A percentile compares a stretch with the other conserved stretches of the same genome.
Conservation (phyloP, 352 stramenopile genomes). For the Phytopythium chamaehyphon region DNA sequence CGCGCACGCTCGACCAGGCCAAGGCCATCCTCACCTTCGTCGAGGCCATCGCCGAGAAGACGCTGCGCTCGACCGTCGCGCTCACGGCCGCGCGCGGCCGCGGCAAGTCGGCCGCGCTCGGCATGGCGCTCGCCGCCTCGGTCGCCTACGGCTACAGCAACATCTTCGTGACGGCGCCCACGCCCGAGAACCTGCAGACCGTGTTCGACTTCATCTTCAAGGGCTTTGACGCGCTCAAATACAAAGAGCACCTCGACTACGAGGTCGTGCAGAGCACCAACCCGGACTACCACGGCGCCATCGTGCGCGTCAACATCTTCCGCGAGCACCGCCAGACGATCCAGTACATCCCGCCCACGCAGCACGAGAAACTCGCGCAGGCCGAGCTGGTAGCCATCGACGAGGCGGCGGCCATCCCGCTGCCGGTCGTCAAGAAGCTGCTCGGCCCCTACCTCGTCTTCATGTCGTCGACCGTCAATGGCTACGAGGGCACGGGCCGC, state of each 20-base stretch:
- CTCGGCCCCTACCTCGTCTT: conserved; percentile 97
- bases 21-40: conserved; percentile 97
- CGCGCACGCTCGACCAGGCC: conserved; percentile 94
- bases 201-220: conserved; percentile 99
- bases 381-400: conserved; percentile 98
- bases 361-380: conserved; percentile 96
- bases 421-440: conserved; percentile 96
- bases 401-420: conserved; percentile 99
- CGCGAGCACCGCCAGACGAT: conserved; percentile 96
- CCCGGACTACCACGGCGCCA: conserved; percentile 78
- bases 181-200: conserved; percentile 97
- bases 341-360: conserved; percentile 94
- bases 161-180: conserved; percentile 97
- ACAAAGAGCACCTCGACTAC: conserved; percentile 99
- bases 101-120: conserved; percentile 98
- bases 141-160: conserved; percentile 92
- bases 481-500: conserved; percentile 99
- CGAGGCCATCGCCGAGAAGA: conserved; percentile 97
- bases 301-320: conserved; percentile 98
- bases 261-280: conserved; percentile 89
- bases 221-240: conserved; percentile 90
- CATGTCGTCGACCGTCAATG: conserved; percentile 99
- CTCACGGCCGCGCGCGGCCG: conserved; percentile 90
- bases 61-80: conserved; percentile 90
- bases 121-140: conserved; percentile 83